Conservation (phyloP, 2,329 filamentous ascomycete species). For the Fusarium sp. region DNA sequence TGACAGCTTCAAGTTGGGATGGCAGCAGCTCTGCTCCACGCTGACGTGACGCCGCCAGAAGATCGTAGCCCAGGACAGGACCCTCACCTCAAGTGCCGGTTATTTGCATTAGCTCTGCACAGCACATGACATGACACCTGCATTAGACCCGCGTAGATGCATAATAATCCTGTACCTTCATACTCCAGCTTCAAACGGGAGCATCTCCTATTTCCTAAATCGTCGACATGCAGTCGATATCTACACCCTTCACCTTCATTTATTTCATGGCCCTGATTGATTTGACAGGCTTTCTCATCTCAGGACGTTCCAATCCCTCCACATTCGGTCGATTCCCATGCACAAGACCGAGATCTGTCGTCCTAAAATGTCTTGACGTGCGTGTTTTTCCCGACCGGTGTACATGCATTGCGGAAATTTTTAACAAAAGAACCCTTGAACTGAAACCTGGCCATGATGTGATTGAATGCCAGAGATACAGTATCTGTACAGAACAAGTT, state of each 20-base stretch:
- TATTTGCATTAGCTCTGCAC: conserved; percentile 35
- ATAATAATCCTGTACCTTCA: conserved; percentile 27
- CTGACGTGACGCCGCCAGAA: conserved; percentile 29
- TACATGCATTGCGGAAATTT: conserved; percentile 14
- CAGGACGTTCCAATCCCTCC: conserved; percentile 16
- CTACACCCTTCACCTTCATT: conserved; percentile 35
- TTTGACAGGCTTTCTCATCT: conserved; percentile 6
- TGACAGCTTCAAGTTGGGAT: conserved; percentile 11
- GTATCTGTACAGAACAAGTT: neutral
- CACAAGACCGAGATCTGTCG: conserved; percentile 29
- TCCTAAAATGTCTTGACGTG: conserved; percentile 21
- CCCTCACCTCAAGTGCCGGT: conserved; percentile 20
- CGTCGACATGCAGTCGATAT: conserved; percentile 40
- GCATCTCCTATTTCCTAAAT: conserved; percentile 42
- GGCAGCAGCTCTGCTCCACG: conserved; percentile 14
- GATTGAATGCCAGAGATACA: conserved; percentile 4
- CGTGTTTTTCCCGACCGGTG: conserved; percentile 13
- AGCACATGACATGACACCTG: conserved; percentile 24
- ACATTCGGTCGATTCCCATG: conserved; percentile 29
- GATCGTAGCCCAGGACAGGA: conserved; percentile 24
- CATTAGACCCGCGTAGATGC: conserved; percentile 6
- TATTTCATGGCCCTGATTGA: neutral
- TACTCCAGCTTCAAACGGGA: conserved; percentile 39
- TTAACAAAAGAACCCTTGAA: conserved; percentile 6
- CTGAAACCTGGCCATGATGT: conserved; percentile 17